phyloP scores from a whole-genome alignment of 345 rosid genomes.

The Ceriops zippeliana region DNA sequence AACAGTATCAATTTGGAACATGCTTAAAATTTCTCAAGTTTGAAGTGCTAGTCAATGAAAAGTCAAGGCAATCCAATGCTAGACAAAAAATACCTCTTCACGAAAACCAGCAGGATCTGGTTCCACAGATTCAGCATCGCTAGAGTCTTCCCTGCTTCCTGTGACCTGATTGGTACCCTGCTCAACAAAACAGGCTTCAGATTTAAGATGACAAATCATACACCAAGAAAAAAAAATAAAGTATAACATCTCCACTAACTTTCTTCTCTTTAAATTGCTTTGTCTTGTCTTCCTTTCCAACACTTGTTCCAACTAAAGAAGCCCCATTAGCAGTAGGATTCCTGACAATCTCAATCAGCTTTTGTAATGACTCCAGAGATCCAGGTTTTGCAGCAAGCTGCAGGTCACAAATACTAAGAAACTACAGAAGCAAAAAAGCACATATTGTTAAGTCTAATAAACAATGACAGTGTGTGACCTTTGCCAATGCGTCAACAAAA shows the following conservation, averaged over 20 bases:
- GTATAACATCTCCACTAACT: conserved; percentile 35
- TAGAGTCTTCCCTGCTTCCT: conserved; percentile 53
- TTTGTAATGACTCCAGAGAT: conserved; percentile 71
- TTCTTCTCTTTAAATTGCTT: conserved; percentile 65
- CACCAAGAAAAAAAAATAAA: background rate
- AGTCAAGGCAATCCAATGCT: background rate
- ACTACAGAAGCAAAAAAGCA: background rate
- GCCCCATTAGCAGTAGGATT: conserved; percentile 53
- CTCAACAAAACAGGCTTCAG: conserved; percentile 21
- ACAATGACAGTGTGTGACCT: conserved; percentile 40
- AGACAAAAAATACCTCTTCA: conserved; percentile 53
- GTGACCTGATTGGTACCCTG: conserved; percentile 47
- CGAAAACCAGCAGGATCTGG: conserved; percentile 77
- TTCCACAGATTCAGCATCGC: conserved; percentile 47
- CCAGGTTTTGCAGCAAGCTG: conserved; percentile 89
- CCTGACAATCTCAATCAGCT: conserved; percentile 70
- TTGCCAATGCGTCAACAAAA: conserved; percentile 86
- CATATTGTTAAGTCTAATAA: background rate
- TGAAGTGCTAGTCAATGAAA: background rate
- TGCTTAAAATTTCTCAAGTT: too few species aligned
- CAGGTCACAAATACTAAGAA: conserved; percentile 21
- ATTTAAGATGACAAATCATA: conserved; percentile 3
- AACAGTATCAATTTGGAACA: too few species aligned
- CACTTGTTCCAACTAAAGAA: conserved; percentile 39
- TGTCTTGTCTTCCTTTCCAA: conserved; percentile 66